Percentiles rank a stretch among this genome's conserved stretches.
Evolutionary conservation across 2,329 filamentous ascomycete species (phyloP).

Genomic region (Scytalidium lignicola): DNA sequence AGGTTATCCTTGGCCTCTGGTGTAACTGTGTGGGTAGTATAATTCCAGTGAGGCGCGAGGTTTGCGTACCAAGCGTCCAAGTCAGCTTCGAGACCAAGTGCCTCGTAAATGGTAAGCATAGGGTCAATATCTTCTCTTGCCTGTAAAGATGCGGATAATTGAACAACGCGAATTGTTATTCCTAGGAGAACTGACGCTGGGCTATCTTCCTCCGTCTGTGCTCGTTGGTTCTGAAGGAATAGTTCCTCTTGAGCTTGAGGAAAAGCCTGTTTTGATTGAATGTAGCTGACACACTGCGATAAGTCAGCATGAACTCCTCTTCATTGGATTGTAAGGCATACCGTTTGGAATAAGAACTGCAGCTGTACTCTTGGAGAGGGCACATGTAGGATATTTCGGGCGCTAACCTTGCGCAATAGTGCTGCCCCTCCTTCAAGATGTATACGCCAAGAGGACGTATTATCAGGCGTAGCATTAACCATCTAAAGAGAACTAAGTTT

Average conservation of each 20-base stretch:
- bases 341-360: slow-evolving; percentile 15
- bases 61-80: slow-evolving; percentile 12
- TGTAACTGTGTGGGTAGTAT: background rate
- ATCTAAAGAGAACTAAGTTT: slow-evolving; percentile 5
- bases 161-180: slow-evolving; percentile 10
- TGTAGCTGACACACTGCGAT: slow-evolving; percentile 12
- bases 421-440: slow-evolving; percentile 17
- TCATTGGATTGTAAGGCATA: slow-evolving; percentile 1
- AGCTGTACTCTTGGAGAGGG: slow-evolving; percentile 8
- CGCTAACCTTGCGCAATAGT: slow-evolving; percentile 12
- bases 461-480: slow-evolving; percentile 9
- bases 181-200: slow-evolving; percentile 8
- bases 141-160: slow-evolving; percentile 11
- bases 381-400: background rate
- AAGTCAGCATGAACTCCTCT: slow-evolving; percentile 1
- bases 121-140: slow-evolving; percentile 1
- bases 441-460: slow-evolving; percentile 8
- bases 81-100: slow-evolving; percentile 11
- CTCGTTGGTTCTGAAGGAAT: slow-evolving; percentile 3
- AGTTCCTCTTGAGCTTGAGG: slow-evolving; percentile 6
- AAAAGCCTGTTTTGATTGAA: slow-evolving; percentile 8
- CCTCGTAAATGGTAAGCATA: slow-evolving; percentile 5
- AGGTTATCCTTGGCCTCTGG: background rate
- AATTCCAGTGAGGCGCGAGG: slow-evolving; percentile 15
- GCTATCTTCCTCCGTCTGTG: slow-evolving; percentile 1